Evolutionary conservation across 192 early-diverging fungal species (phyloP).

Genomic region (Helicostylum pulchrum): DNA sequence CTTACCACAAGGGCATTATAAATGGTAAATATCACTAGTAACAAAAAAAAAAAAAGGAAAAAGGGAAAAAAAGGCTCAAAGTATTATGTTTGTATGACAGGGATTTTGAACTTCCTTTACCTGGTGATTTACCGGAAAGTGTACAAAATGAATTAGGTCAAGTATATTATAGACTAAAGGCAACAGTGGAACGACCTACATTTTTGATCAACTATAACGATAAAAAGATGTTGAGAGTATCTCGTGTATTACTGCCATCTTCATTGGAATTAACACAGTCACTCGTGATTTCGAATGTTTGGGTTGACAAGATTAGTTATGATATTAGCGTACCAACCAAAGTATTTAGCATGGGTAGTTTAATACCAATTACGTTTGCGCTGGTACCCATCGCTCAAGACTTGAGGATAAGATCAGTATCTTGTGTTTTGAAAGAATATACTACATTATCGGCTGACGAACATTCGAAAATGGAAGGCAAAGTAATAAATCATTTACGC

Average conservation of each 20-base stretch:
- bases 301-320: conserved; percentile 57
- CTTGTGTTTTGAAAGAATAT: conserved; percentile 57
- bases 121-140: conserved; percentile 62
- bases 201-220: conserved; percentile 52
- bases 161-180: conserved; percentile 52
- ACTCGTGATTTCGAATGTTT: conserved; percentile 52
- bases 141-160: conserved; percentile 45
- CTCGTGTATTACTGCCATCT: conserved; percentile 48
- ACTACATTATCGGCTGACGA: conserved; percentile 36
- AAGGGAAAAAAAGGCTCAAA: not conserved
- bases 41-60: no score
- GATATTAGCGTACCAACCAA: conserved; percentile 53
- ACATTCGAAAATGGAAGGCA: conserved; percentile 20
- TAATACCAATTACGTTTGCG: conserved; percentile 52
- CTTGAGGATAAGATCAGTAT: conserved; percentile 43
- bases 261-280: conserved; percentile 51
- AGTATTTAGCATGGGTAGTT: conserved; percentile 44
- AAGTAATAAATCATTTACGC: conserved; percentile 5
- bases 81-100: not conserved
- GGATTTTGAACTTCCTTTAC: conserved; percentile 55
- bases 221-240: conserved; percentile 36
- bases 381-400: conserved; percentile 49
- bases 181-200: conserved; percentile 50
- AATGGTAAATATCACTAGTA: conserved; percentile 35
- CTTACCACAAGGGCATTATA: conserved; percentile 40